Evolutionary conservation across 2,329 filamentous ascomycete species (phyloP).

Genomic region (Calcarisporium arbuscula): DNA sequence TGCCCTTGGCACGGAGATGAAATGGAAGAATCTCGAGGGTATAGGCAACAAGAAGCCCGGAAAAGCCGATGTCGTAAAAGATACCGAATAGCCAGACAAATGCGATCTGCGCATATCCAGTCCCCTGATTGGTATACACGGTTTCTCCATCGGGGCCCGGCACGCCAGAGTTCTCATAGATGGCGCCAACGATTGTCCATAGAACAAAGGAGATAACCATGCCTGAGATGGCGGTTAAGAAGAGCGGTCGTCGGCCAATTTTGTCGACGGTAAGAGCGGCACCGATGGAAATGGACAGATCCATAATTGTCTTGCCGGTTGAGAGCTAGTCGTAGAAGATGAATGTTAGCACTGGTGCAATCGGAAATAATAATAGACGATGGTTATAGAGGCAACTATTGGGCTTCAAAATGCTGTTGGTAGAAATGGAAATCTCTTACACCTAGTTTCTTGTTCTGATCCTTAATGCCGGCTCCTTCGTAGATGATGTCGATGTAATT

Average conservation of each 20-base stretch:
- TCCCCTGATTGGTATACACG: slow-evolving; percentile 31
- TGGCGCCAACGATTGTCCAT: slow-evolving; percentile 47
- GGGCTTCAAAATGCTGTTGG: slow-evolving; percentile 5
- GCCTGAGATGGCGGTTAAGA: slow-evolving; percentile 41
- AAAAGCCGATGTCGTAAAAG: slow-evolving; percentile 56
- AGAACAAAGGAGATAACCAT: slow-evolving; percentile 41
- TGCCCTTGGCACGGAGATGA: slow-evolving; percentile 50
- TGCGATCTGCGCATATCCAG: slow-evolving; percentile 48
- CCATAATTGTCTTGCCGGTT: slow-evolving; percentile 53
- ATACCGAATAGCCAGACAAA: slow-evolving; percentile 55
- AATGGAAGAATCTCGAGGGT: slow-evolving; percentile 54
- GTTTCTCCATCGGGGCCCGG: slow-evolving; percentile 13
- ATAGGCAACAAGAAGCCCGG: slow-evolving; percentile 51
- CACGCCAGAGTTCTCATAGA: slow-evolving; percentile 39
- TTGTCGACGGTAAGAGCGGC: slow-evolving; percentile 45
- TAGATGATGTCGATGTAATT: slow-evolving; percentile 62
- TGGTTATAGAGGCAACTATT: too few species aligned
- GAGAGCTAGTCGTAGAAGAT: slow-evolving; percentile 22
- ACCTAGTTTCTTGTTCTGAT: slow-evolving; percentile 49
- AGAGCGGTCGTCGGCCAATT: slow-evolving; percentile 47
- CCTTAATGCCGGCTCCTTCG: slow-evolving; percentile 52
- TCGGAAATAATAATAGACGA: too few species aligned
- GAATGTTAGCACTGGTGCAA: not conserved
- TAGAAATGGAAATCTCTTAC: slow-evolving; percentile 22
- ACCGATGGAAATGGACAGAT: slow-evolving; percentile 50